Percentiles rank a stretch among this genome's conserved stretches.
phyloP scores from a whole-genome alignment of 306 rosid species.

The Cajanus cajan region DNA sequence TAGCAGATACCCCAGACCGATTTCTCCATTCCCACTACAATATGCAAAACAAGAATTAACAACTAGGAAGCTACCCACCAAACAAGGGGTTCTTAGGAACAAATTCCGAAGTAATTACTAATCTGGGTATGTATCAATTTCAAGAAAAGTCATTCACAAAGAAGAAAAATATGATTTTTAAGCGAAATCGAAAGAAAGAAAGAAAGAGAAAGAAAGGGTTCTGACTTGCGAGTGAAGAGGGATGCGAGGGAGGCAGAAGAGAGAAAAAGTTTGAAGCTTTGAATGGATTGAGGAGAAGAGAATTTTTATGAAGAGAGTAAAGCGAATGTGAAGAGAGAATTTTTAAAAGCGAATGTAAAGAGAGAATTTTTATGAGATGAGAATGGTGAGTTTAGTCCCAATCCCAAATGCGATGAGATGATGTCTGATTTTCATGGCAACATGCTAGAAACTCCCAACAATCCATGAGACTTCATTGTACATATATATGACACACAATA shows the following conservation, averaged over 20 bases:
- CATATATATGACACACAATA: neutral
- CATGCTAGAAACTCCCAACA: slow-evolving; percentile 7
- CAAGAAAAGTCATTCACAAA: neutral
- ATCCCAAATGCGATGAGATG: neutral
- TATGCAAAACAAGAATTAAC: neutral
- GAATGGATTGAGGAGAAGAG: slow-evolving; percentile 20
- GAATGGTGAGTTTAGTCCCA: slow-evolving; percentile 10
- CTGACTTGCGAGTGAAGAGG: slow-evolving; percentile 50
- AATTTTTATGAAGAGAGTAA: too few relatives aligned
- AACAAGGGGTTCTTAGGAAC: slow-evolving; percentile 26
- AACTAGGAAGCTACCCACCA: neutral
- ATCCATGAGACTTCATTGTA: neutral
- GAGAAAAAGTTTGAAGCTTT: slow-evolving; percentile 13
- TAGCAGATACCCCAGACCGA: slow-evolving; percentile 39
- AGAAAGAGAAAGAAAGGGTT: neutral
- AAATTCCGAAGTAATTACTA: neutral
- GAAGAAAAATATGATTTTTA: neutral
- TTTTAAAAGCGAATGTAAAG: slow-evolving; percentile 20
- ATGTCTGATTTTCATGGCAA: slow-evolving; percentile 13
- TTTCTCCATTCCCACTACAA: neutral
- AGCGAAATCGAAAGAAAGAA: neutral
- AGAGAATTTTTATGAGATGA: slow-evolving; percentile 10
- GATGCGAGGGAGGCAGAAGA: slow-evolving; percentile 37
- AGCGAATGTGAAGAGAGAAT: neutral
- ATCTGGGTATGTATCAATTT: neutral